Conservation (phyloP, 192 early-diverging fungal genomes). For the Coemansia sp. region DNA sequence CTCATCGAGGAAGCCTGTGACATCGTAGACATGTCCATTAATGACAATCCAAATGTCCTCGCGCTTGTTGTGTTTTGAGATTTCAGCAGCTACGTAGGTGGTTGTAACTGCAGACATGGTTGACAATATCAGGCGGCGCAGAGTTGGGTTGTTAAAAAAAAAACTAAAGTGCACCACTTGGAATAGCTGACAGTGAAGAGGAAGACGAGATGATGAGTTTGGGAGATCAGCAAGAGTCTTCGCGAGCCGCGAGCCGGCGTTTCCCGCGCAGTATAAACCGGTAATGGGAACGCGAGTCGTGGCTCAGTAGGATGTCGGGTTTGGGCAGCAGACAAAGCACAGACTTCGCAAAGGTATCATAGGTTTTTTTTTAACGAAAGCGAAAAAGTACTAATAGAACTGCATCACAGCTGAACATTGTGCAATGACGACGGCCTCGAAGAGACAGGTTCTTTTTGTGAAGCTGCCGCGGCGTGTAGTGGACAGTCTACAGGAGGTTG, state of each 20-base stretch:
- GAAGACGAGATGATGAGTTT: conserved; percentile 2
- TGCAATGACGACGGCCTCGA: conserved; percentile 19
- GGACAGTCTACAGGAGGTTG: conserved; percentile 24
- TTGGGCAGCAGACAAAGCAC: background rate
- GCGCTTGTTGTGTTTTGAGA: conserved; percentile 69
- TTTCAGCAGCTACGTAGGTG: conserved; percentile 64
- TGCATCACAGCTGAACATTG: background rate
- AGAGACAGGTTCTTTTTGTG: conserved; percentile 27
- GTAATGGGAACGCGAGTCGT: background rate
- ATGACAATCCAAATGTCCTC: conserved; percentile 81
- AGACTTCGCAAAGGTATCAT: background rate
- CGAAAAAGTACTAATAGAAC: background rate
- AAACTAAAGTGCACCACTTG: conserved; percentile 1
- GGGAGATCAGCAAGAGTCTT: no score
- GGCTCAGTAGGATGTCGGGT: background rate
- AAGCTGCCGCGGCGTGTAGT: conserved; percentile 42
- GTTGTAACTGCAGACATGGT: conserved; percentile 25
- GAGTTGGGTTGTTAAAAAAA: background rate
- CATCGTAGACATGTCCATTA: conserved; percentile 76
- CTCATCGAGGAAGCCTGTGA: conserved; percentile 81
- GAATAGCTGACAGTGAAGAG: conserved; percentile 15
- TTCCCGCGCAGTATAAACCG: background rate
- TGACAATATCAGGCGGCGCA: conserved; percentile 1
- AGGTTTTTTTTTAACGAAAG: background rate
- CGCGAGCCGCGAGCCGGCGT: no score